Percentiles rank a stretch among this genome's conserved stretches.
Evolutionary conservation across 176 grass and related monocot species (phyloP).

Genomic region (Oryza glumipatula): DNA sequence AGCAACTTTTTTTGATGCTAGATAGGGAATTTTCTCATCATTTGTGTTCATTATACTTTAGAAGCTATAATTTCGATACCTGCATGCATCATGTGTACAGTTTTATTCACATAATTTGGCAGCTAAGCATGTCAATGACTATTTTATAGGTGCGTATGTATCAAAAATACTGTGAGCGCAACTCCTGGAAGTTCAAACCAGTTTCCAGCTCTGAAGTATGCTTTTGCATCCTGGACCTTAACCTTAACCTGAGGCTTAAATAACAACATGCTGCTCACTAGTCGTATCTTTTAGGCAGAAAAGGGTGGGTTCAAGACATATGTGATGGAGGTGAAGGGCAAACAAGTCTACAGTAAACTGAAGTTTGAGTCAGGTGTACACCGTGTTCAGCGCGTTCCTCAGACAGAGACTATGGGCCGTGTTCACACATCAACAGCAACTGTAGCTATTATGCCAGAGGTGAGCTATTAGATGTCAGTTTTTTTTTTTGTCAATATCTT

Average conservation of each 20-base stretch:
- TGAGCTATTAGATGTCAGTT: constrained; percentile 34
- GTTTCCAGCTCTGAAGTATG: constrained; percentile 91
- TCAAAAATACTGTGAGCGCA: constrained; percentile 79
- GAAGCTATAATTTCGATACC: constrained; percentile 15
- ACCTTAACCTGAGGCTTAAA: constrained; percentile 35
- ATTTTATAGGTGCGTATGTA: constrained; percentile 89
- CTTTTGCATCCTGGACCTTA: constrained; percentile 37
- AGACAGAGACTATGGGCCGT: constrained; percentile 88
- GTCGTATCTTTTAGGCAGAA: constrained; percentile 62
- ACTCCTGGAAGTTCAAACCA: constrained; percentile 68
- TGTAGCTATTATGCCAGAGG: constrained; percentile 98
- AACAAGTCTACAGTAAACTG: constrained; percentile 86
- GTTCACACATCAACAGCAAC: constrained; percentile 97
- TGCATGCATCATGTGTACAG: background rate
- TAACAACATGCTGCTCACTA: constrained; percentile 34
- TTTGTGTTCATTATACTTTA: constrained; percentile 35
- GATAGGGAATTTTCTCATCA: background rate
- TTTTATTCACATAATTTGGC: constrained; percentile 15
- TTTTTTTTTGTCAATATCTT: constrained; percentile 26
- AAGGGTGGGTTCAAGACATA: constrained; percentile 90
- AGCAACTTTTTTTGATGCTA: too few species aligned
- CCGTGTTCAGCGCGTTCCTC: constrained; percentile 93
- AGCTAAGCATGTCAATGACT: constrained; percentile 30
- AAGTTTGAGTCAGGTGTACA: constrained; percentile 97
- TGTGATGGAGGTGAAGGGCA: constrained; percentile 97